Conservation (phyloP, 495 filamentous ascomycete species). For the Daldinia bambusicola region DNA sequence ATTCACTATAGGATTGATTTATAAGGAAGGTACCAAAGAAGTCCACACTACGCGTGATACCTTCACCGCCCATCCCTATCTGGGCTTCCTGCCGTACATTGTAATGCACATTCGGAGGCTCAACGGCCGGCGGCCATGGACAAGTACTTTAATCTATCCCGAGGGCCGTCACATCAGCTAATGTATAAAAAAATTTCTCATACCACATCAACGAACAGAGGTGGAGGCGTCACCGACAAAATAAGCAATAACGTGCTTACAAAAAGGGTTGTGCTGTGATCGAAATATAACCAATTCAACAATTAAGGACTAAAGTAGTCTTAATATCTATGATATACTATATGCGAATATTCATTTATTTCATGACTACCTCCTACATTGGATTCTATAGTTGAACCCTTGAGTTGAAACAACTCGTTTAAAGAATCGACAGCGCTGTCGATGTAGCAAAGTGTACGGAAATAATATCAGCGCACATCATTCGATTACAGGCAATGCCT, state of each 20-base stretch:
- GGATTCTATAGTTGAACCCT: background rate
- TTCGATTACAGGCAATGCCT: constrained; percentile 25
- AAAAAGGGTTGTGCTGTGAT: background rate
- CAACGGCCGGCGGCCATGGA: constrained; percentile 3
- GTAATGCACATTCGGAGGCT: background rate
- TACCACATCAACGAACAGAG: constrained; percentile 6
- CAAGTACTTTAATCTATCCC: background rate
- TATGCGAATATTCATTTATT: background rate
- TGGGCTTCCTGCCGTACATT: constrained; percentile 4
- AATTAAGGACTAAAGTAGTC: background rate
- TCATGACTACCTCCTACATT: background rate
- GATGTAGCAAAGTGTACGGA: background rate
- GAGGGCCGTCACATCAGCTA: constrained; percentile 11
- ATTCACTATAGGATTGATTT: constrained; percentile 3
- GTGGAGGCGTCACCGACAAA: background rate
- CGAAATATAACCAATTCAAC: background rate
- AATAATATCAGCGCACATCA: constrained; percentile 26
- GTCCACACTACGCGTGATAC: constrained; percentile 7
- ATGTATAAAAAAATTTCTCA: constrained; percentile 13
- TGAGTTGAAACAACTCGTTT: background rate
- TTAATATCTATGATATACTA: background rate
- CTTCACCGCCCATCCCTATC: constrained; percentile 19
- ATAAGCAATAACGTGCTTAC: background rate
- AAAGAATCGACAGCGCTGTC: background rate
- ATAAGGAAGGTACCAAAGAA: background rate